phyloP scores from a whole-genome alignment of 345 rosid genomes.

The Lepidium didymum region DNA sequence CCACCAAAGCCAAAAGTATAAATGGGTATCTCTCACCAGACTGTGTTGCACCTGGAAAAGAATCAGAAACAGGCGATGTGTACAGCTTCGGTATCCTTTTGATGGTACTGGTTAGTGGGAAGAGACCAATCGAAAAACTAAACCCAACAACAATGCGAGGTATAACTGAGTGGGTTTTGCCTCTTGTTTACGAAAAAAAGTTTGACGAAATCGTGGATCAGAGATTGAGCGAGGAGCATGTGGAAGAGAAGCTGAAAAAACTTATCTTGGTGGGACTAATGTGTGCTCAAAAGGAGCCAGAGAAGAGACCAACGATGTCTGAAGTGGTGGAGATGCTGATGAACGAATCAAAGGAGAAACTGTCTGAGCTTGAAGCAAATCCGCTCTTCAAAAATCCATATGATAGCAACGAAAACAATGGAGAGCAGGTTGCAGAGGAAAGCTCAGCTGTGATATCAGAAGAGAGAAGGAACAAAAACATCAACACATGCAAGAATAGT shows the following conservation, averaged over 20 bases:
- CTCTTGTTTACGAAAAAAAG: constrained; percentile 41
- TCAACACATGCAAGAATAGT: constrained; percentile 6
- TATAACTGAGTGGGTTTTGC: constrained; percentile 82
- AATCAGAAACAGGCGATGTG: constrained; percentile 79
- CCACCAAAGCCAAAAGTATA: constrained; percentile 58
- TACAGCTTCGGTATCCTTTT: constrained; percentile 90
- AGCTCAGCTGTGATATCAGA: constrained; percentile 16
- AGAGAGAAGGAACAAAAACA: constrained; percentile 2
- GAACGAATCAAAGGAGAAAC: constrained; percentile 41
- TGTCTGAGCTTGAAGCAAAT: constrained; percentile 51
- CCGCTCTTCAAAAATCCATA: constrained; percentile 46
- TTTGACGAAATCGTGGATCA: constrained; percentile 69
- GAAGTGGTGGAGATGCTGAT: constrained; percentile 62
- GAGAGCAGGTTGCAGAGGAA: constrained; percentile 17
- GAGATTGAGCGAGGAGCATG: constrained; percentile 50
- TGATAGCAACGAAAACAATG: not conserved
- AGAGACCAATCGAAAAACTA: constrained; percentile 76
- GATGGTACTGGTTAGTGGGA: constrained; percentile 58
- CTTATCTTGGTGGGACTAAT: constrained; percentile 51
- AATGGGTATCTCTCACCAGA: constrained; percentile 85
- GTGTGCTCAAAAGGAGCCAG: constrained; percentile 69
- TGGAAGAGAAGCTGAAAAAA: constrained; percentile 54
- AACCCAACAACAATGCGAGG: constrained; percentile 65
- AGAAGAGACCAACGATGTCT: constrained; percentile 70
- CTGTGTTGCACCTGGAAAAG: constrained; percentile 80